Evolutionary conservation across 192 early-diverging fungal genomes (phyloP).

Genomic region (Lobulomyces angularis): DNA sequence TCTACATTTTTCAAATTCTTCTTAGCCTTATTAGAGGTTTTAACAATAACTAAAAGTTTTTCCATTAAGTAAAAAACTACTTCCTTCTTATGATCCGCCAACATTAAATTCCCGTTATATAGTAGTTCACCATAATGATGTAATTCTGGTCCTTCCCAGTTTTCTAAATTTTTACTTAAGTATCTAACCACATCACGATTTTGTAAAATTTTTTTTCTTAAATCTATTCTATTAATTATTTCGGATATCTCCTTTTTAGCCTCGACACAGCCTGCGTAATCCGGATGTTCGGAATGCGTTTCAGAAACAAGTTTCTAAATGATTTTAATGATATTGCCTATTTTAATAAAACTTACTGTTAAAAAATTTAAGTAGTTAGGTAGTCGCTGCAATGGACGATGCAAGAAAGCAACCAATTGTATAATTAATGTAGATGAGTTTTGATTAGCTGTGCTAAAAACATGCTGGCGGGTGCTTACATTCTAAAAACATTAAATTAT

Average conservation of each 20-base stretch:
- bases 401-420: constrained; percentile 16
- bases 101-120: constrained; percentile 14
- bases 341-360: background rate
- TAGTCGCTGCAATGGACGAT: constrained; percentile 17
- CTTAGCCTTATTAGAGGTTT: constrained; percentile 4
- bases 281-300: constrained; percentile 6
- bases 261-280: constrained; percentile 1
- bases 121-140: constrained; percentile 17
- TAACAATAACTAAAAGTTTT: constrained; percentile 13
- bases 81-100: constrained; percentile 13
- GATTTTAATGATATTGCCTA: background rate
- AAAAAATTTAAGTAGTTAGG: constrained; percentile 1
- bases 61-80: constrained; percentile 19
- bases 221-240: constrained; percentile 10
- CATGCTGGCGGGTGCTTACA: constrained; percentile 1
- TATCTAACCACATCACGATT: constrained; percentile 13
- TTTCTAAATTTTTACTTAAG: constrained; percentile 9
- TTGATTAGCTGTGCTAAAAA: constrained; percentile 10
- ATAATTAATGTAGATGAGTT: constrained; percentile 14
- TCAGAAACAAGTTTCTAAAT: constrained; percentile 1
- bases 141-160: constrained; percentile 20
- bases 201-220: constrained; percentile 7
- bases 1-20: constrained; percentile 11
- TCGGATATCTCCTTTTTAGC: constrained; percentile 6
- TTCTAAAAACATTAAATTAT: background rate